Percentiles rank a stretch among this genome's conserved stretches.
These are phyloP conservation scores for Flaveria robusta DNA, from an alignment of 129 eudicot species.

Conservation along the genomic window DNA sequence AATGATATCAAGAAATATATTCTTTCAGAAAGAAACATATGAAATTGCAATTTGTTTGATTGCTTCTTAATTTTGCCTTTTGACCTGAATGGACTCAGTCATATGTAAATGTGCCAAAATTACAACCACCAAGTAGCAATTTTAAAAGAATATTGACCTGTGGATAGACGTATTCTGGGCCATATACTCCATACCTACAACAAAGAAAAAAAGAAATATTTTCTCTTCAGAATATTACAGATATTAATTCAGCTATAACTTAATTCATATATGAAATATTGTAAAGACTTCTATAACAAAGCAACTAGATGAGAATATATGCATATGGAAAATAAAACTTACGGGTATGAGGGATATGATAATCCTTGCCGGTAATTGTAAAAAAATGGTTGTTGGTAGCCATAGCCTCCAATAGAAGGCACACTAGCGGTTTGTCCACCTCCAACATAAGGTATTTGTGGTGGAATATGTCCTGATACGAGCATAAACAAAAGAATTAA, in stretches of 20 bases:
- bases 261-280: neutral
- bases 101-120: conserved; percentile 3
- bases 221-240: neutral
- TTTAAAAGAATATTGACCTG: conserved; percentile 54
- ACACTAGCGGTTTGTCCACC: conserved; percentile 59
- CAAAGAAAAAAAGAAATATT: conserved; percentile 7
- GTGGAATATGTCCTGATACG: conserved; percentile 60
- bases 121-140: neutral
- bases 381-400: conserved; percentile 74
- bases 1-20: no score
- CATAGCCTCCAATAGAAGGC: conserved; percentile 66
- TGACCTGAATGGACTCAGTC: neutral
- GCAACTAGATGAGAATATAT: neutral
- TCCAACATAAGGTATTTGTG: conserved; percentile 69
- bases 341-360: conserved; percentile 82
- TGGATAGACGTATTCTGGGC: conserved; percentile 74
- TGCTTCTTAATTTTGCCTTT: neutral
- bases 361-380: conserved; percentile 76
- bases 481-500: conserved; percentile 9
- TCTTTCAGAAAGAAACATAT: neutral
- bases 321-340: conserved; percentile 23
- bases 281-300: neutral
- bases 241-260: neutral
- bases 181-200: conserved; percentile 72
- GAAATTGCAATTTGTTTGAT: neutral